A percentile compares a stretch with the other conserved stretches of the same genome.
These are phyloP conservation scores for Akanthomyces muscarius DNA, from an alignment of 2,329 filamentous ascomycete genomes.

Conservation along the genomic window DNA sequence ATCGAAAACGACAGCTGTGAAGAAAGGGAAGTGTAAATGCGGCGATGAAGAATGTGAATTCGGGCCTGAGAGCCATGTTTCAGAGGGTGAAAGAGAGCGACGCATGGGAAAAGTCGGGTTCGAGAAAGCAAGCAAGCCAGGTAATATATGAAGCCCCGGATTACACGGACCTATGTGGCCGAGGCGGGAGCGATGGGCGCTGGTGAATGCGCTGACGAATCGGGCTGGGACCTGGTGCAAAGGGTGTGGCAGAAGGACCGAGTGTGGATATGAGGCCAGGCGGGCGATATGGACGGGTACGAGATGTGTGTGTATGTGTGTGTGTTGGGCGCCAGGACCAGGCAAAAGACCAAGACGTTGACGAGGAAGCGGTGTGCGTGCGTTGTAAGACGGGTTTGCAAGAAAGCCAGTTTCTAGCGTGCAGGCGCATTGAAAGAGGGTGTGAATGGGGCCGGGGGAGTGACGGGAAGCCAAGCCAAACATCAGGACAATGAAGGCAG, in stretches of 20 bases:
- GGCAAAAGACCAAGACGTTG: conserved; percentile 12
- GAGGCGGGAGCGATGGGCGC: background rate
- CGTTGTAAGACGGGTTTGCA: conserved; percentile 2
- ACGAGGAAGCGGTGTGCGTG: conserved; percentile 12
- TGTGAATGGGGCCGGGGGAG: conserved; percentile 7
- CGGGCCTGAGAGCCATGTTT: conserved; percentile 4
- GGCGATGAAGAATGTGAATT: conserved; percentile 14
- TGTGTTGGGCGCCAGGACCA: conserved; percentile 13
- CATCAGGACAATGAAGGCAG: background rate
- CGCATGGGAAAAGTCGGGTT: too few relatives aligned
- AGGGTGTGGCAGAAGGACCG: conserved; percentile 12
- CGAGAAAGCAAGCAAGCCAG: background rate
- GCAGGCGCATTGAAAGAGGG: conserved; percentile 3
- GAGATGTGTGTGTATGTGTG: background rate
- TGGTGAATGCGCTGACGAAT: conserved; percentile 2
- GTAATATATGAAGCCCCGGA: conserved; percentile 13
- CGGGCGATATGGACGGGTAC: conserved; percentile 9
- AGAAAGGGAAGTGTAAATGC: background rate
- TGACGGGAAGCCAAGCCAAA: background rate
- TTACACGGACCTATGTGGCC: conserved; percentile 6
- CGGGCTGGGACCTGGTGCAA: conserved; percentile 5
- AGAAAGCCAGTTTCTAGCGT: background rate
- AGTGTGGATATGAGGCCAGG: conserved; percentile 11
- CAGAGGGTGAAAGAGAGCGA: background rate
- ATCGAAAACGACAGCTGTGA: background rate